Conservation (phyloP, 2,329 filamentous ascomycete genomes). For the Fusarium nematophilum region DNA sequence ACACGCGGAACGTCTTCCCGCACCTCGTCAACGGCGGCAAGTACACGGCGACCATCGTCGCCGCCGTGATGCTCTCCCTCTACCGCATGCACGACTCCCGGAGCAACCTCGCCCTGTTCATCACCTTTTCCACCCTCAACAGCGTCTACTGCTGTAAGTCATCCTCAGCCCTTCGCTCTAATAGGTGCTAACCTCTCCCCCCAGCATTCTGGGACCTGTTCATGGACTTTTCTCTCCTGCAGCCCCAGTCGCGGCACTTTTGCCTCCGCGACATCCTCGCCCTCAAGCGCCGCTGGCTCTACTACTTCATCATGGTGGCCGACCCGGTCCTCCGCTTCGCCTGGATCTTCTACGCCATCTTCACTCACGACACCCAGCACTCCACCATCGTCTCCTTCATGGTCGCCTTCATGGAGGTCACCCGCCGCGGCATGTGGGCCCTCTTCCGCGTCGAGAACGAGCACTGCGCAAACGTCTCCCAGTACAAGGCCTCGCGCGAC, state of each 20-base stretch:
- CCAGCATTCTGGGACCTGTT: slow-evolving; percentile 89
- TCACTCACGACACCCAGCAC: slow-evolving; percentile 82
- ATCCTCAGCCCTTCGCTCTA: neutral
- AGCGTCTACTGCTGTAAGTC: slow-evolving; percentile 80
- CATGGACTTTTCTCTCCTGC: slow-evolving; percentile 96
- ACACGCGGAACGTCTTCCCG: slow-evolving; percentile 89
- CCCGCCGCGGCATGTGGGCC: slow-evolving; percentile 89
- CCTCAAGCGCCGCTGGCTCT: slow-evolving; percentile 82
- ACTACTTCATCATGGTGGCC: slow-evolving; percentile 85
- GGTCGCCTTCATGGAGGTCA: slow-evolving; percentile 81
- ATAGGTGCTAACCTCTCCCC: neutral
- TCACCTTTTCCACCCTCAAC: slow-evolving; percentile 84
- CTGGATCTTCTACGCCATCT: slow-evolving; percentile 95
- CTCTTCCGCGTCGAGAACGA: slow-evolving; percentile 97
- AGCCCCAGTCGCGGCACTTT: slow-evolving; percentile 74
- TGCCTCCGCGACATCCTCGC: slow-evolving; percentile 82
- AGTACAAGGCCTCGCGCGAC: slow-evolving; percentile 90
- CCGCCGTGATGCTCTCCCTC: slow-evolving; percentile 81
- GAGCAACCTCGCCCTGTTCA: slow-evolving; percentile 75
- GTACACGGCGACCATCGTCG: slow-evolving; percentile 85
- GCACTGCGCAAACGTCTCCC: slow-evolving; percentile 90
- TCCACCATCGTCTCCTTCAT: slow-evolving; percentile 84
- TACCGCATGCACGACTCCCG: slow-evolving; percentile 78
- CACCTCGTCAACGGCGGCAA: slow-evolving; percentile 94
- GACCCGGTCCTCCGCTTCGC: slow-evolving; percentile 91